phyloP scores from a whole-genome alignment of 176 grass and related monocot genomes.

The Rhynchospora pubera region DNA sequence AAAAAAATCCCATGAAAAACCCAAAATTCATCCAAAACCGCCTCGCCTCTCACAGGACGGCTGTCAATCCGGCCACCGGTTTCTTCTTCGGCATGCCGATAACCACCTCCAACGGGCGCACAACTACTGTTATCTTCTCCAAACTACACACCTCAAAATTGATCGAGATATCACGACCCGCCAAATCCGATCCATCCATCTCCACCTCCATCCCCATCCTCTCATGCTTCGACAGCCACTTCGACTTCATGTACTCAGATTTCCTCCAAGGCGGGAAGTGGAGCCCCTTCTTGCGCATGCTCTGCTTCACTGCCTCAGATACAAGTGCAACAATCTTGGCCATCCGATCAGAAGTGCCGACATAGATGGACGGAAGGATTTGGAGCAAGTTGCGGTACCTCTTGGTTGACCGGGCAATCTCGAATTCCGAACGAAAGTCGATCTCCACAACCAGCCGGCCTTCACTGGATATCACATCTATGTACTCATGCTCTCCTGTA shows the following conservation, averaged over 20 bases:
- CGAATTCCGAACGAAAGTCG: conserved; percentile 84
- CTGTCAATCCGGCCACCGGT: conserved; percentile 62
- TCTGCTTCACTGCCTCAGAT: conserved; percentile 58
- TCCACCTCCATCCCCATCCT: neutral
- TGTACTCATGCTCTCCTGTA: conserved; percentile 80
- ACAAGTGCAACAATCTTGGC: conserved; percentile 58
- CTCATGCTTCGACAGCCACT: conserved; percentile 40
- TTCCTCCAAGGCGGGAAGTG: conserved; percentile 53
- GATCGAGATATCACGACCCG: conserved; percentile 22
- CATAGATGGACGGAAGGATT: conserved; percentile 60
- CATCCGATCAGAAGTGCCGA: conserved; percentile 54
- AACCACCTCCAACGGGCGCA: conserved; percentile 23
- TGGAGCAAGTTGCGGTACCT: conserved; percentile 72
- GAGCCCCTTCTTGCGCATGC: conserved; percentile 84
- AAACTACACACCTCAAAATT: conserved; percentile 37
- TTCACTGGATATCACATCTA: conserved; percentile 43
- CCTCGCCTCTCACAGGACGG: conserved; percentile 67
- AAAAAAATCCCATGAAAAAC: conserved; percentile 18
- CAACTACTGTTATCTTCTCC: conserved; percentile 50
- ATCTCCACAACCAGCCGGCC: conserved; percentile 65
- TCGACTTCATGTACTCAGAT: conserved; percentile 39
- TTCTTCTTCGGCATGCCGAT: conserved; percentile 9
- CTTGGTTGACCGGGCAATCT: conserved; percentile 72
- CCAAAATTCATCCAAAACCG: conserved; percentile 10
- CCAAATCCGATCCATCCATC: neutral